Evolutionary conservation across 2,329 filamentous ascomycete genomes (phyloP), one percentile per base, ranked within the genome.

Genomic region (Colletotrichum brevisporum): DNA sequence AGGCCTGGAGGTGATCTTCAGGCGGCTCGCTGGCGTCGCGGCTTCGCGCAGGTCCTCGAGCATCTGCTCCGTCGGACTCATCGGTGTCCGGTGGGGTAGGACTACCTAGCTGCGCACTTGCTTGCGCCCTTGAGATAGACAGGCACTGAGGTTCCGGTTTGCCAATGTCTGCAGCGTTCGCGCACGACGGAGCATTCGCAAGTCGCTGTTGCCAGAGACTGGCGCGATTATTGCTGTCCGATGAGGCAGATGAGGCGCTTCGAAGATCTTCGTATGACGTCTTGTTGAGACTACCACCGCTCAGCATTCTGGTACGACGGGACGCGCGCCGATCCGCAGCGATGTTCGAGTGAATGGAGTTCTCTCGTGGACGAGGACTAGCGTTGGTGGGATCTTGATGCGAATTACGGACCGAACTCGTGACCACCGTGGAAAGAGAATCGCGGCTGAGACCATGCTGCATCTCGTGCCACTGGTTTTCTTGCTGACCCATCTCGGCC

Each of bases 401-500:
- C 8, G 82, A 83, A 51, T 78, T 75, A 13, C 71, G 73, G 18
- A 72, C 74, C 1, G 75, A 74, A 0, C 78, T 75, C 1, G 81
- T 82, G 59, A 76, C 76, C 55, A 85, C 74, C 8, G 83, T 86
- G 2, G 84, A 87, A 48, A 85, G 74, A 6, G 87, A 89, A 72
- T 86, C 83, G 65, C 84, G 83, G 60, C 81, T 79, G 48, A 90
- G 75, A 45, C 85, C 83, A 27, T 84, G 79, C 65, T 88, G 87
- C 78, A 91, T 84, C 57, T 84, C 79, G 64, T 86, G 84, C 90
- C 89, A 91, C 71, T 86, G 84, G 62, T 82, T 83, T 74, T 90
- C 88, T 74, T 91, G 86, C 71, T 83, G 77, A 0, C 85, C 87
- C 84, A 91, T 88, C 76, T 92, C 90, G 69, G 80, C 81, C 74